Conservation (phyloP, 164 flowering plant genomes). For the Vitis vinifera region DNA sequence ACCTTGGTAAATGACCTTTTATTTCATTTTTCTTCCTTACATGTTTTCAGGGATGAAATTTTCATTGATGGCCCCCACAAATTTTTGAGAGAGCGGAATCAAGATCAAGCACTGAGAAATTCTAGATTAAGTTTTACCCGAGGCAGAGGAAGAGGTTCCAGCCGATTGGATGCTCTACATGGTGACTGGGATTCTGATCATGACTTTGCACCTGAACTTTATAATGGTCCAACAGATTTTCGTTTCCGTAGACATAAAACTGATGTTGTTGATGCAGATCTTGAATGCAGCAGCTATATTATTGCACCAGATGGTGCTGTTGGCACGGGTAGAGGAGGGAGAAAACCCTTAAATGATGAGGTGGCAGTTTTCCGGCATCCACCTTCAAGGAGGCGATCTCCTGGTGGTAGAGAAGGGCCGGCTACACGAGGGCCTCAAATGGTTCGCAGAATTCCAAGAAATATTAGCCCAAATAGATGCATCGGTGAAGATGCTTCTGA, state of each 20-base stretch:
- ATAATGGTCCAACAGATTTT: constrained; percentile 29
- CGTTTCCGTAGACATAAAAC: constrained; percentile 39
- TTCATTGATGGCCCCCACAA: constrained; percentile 31
- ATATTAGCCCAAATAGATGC: constrained; percentile 45
- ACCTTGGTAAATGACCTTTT: neutral
- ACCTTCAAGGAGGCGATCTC: constrained; percentile 51
- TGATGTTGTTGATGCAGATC: constrained; percentile 25
- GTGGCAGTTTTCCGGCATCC: constrained; percentile 32
- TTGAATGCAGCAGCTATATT: constrained; percentile 29
- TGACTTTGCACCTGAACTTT: constrained; percentile 36
- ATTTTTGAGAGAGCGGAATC: constrained; percentile 44
- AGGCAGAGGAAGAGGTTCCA: constrained; percentile 46
- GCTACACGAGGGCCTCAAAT: constrained; percentile 36
- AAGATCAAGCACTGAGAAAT: constrained; percentile 42
- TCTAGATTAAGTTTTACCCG: constrained; percentile 35
- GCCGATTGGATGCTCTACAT: constrained; percentile 25
- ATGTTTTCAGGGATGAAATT: constrained; percentile 44
- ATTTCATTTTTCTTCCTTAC: constrained; percentile 10
- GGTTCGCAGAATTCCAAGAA: constrained; percentile 44
- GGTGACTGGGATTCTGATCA: constrained; percentile 40
- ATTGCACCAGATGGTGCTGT: constrained; percentile 32
- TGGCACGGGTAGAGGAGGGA: constrained; percentile 46
- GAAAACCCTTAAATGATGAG: constrained; percentile 40
- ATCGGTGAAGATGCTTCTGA: constrained; percentile 36
- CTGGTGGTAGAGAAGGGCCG: constrained; percentile 44